Percentiles rank a stretch among this genome's conserved stretches.
phyloP scores from a whole-genome alignment of 805 yeast species.

The Saturnispora sanitii region DNA sequence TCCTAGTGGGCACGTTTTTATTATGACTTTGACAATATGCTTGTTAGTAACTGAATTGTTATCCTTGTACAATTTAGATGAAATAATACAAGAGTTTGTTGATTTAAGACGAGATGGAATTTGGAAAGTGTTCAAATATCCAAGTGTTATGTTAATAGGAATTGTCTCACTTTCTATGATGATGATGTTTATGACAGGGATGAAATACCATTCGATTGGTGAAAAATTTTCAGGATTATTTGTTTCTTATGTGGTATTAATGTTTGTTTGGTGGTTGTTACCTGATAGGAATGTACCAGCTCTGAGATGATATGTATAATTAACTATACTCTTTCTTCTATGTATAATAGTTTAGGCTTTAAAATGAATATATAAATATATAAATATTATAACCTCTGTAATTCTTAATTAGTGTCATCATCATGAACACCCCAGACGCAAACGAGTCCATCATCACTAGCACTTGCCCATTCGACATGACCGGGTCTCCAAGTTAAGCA shows the following conservation, averaged over 20 bases:
- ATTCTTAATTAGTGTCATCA: no score
- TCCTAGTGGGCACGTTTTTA: slow-evolving; percentile 88
- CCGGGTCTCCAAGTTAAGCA: slow-evolving; percentile 12
- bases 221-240: slow-evolving; percentile 69
- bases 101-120: slow-evolving; percentile 3
- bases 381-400: neutral
- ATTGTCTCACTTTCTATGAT: slow-evolving; percentile 58
- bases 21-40: slow-evolving; percentile 57
- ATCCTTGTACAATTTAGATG: slow-evolving; percentile 12
- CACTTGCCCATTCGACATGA: slow-evolving; percentile 14
- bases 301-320: no score
- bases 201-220: slow-evolving; percentile 70
- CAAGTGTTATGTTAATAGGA: slow-evolving; percentile 25
- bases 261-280: slow-evolving; percentile 9
- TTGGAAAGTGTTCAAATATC: slow-evolving; percentile 13
- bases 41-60: slow-evolving; percentile 57
- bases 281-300: neutral
- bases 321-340: no score
- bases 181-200: slow-evolving; percentile 77
- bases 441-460: slow-evolving; percentile 12
- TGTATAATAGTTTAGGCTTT: no score
- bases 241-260: slow-evolving; percentile 48
- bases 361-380: neutral
- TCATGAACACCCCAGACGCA: slow-evolving; percentile 13
- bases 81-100: slow-evolving; percentile 10